Conservation (phyloP, 1,284 basidiomycete genomes). For the Rhodotorula sp. region DNA sequence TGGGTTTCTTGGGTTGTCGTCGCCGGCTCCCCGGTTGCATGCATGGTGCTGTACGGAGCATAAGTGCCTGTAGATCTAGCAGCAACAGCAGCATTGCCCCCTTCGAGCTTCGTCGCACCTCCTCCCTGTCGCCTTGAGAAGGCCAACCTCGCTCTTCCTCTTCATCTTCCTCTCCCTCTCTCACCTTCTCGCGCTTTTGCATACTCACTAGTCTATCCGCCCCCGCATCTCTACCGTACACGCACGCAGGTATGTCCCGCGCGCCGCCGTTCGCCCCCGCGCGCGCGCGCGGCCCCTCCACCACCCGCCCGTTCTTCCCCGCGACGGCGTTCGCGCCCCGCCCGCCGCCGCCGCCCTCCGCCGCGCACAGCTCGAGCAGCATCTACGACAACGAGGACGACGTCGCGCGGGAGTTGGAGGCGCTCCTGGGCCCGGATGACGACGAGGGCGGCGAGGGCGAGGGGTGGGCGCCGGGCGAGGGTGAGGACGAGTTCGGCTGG, state of each 20-base stretch:
- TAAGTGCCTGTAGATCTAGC: background rate
- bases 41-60: background rate
- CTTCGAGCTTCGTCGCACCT: too few relatives aligned
- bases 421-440: background rate
- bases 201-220: background rate
- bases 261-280: background rate
- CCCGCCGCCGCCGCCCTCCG: background rate
- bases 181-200: background rate
- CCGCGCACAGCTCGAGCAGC: background rate
- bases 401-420: background rate
- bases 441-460: background rate
- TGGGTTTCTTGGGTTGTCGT: background rate
- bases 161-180: background rate
- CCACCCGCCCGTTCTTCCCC: background rate
- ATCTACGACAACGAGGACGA: constrained; percentile 26
- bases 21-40: background rate
- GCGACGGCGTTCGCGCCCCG: background rate
- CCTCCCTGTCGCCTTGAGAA: too few relatives aligned
- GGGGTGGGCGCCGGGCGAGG: too few relatives aligned
- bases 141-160: background rate
- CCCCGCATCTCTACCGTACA: background rate
- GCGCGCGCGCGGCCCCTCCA: background rate
- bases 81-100: background rate
- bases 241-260: background rate
- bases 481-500: background rate